phyloP scores from a whole-genome alignment of 23 red algal species.

The Gracilaria domingensis region DNA sequence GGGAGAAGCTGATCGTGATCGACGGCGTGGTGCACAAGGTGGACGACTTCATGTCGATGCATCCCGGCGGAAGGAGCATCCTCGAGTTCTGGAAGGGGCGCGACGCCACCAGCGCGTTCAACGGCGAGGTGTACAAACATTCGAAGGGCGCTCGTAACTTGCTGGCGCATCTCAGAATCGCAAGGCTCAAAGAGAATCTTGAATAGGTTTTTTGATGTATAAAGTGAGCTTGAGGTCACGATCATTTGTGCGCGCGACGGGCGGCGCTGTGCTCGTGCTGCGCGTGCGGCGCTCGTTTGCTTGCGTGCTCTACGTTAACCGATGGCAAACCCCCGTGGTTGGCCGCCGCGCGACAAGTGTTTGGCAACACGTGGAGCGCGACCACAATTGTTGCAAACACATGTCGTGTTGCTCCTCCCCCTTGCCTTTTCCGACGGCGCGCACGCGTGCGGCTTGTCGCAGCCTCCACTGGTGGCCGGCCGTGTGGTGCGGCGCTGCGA shows the following conservation, averaged over 20 bases:
- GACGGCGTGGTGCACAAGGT: slow-evolving; percentile 93
- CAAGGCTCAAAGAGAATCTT: slow-evolving; percentile 76
- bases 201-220: slow-evolving; percentile 61
- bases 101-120: slow-evolving; percentile 94
- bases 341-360: not conserved
- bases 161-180: slow-evolving; percentile 85
- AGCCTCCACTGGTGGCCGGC: no score
- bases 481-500: no score
- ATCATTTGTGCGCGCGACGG: not conserved
- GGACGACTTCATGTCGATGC: slow-evolving; percentile 84
- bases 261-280: not conserved
- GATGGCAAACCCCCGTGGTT: not conserved
- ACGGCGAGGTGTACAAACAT: slow-evolving; percentile 99
- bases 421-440: no score
- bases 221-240: slow-evolving; percentile 40
- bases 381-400: no score
- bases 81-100: slow-evolving; percentile 97
- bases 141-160: slow-evolving; percentile 94
- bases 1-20: slow-evolving; percentile 84
- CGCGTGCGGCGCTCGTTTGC: not conserved
- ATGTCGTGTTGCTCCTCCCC: no score
- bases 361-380: not conserved
- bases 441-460: no score
- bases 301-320: not conserved
- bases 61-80: slow-evolving; percentile 90